Base-by-base conservation (phyloP, 2,329 filamentous ascomycete genomes). In the Elsinoe arachidis region DNA sequence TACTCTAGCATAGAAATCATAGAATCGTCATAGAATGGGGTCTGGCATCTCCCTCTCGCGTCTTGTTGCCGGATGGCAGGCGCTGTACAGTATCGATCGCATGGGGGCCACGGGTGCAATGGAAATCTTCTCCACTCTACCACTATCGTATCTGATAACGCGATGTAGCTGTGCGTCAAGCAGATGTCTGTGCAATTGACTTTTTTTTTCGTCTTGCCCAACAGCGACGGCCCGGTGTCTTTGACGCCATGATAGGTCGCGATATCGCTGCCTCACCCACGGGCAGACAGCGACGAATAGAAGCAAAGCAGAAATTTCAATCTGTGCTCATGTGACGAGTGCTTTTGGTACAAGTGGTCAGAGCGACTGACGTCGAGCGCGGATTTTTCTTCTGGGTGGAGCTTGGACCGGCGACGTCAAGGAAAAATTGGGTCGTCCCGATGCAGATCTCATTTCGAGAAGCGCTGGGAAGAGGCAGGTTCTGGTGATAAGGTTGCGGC, bases 1-100 rank as follows among this genome's bases (percentile, higher is more conserved):
- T 51, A 51, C 33, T 51, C 46, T 51, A 51, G 46, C 46, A 51
- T 51, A 51, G 46, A 51, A 30, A 30, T 30, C 26, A 51, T 51
- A 51, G 46, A 51, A 35, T 17, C 37, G 14, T 39, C 14, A 51
- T 51, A 51, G 46, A 51, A 26, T 5, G 26, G 19, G 19, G 15
- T 15, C 12, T 14, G 15, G 21, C 26, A 12, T 43, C 26, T 46
- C 26, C 21, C 12, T 23, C 9, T 23, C 34, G 43, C 46, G 46
- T 39, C 26, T 34, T 15, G 11, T n/a, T 30, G 26, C 46, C 26
- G 21, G 3, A 15, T 15, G 21, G 46, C 26, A 15, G 46, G 46
- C 46, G 46, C 46, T 51, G 46, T 51, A 51, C 46, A 51, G 26
- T 51, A 51, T 30, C n/a, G 11, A 19, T 15, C 46, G 14, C n/a